Evolutionary conservation across 192 early-diverging fungal species (phyloP), one percentile per base, ranked within the genome.

Genomic region (Backusella liffmaniae): DNA sequence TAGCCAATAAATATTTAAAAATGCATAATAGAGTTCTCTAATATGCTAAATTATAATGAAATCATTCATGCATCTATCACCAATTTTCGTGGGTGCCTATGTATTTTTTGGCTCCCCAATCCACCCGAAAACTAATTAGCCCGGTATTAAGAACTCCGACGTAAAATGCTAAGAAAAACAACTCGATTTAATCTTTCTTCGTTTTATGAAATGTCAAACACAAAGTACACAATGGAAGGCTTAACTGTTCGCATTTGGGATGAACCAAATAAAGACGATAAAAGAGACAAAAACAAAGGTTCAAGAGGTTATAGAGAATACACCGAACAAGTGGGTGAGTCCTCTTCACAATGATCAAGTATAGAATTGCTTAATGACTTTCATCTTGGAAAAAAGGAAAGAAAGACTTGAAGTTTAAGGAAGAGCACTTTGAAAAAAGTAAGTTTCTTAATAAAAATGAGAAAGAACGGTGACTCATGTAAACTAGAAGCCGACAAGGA

Each of bases 161-260:
- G 30, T 32, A 32, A 32, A 32, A 32, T 3, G 3, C 32, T 3
- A 32, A 32, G 32, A 32, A 32, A 32, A 32, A 32, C 3, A 32
- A 32, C 32, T 32, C 3, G 32, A 32, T 3, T 32, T 32, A 3
- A 32, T 29, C 3, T 62, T 62, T 29, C 3, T 4, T 62, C 26
- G 5, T 39, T 34, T 36, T 36, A 36, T 6, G 37, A 12, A 39
- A 69, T 69, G 67, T 69, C 67, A 69, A 67, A 35, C 6, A 37
- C 35, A 69, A 69, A 69, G 37, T 37, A 69, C n/a, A 23, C 67
- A 23, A 39, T 69, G 9, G 67, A 69, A 69, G 67, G 67, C 67
- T 37, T 69, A n/a, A 69, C 67, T 41, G 35, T 69, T n/a, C 34
- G 67, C 18, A 36, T 69, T 69, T 69, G 67, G 67, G 67, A 69